These are phyloP conservation scores for Quercus engelmannii DNA, from an alignment of 306 rosid species.

Conservation along the genomic window DNA sequence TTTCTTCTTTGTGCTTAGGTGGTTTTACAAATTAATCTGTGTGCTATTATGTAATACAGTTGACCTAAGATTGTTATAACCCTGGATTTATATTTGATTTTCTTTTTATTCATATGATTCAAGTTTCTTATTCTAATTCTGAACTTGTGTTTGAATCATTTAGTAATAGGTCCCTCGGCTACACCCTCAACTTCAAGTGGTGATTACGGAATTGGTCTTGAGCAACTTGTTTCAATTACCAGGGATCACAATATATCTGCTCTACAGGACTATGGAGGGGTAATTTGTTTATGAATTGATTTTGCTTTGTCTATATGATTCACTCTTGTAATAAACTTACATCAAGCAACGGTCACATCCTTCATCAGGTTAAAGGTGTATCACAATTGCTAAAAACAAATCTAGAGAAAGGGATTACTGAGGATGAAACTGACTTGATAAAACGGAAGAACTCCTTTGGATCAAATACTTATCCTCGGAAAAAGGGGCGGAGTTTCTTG, in stretches of 20 bases:
- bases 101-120: not conserved
- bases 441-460: conserved; percentile 70
- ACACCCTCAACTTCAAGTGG: conserved; percentile 44
- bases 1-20: not conserved
- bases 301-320: not conserved
- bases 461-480: conserved; percentile 91
- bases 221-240: conserved; percentile 67
- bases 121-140: conserved; percentile 16
- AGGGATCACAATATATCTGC: conserved; percentile 56
- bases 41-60: not conserved
- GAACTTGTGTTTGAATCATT: conserved; percentile 18
- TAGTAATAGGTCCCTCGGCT: conserved; percentile 38
- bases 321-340: conserved; percentile 6
- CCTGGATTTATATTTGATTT: not conserved
- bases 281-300: conserved; percentile 25
- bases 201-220: conserved; percentile 59
- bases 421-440: conserved; percentile 50
- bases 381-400: conserved; percentile 55
- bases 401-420: conserved; percentile 65
- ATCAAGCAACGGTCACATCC: conserved; percentile 5
- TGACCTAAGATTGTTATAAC: not conserved
- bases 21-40: not conserved
- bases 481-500: conserved; percentile 83
- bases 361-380: conserved; percentile 67
- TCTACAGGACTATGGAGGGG: conserved; percentile 81